Evolutionary conservation across 768 basidiomycete species (phyloP), one percentile per base, ranked within the genome.

Genomic region (Dioszegia crocea): DNA sequence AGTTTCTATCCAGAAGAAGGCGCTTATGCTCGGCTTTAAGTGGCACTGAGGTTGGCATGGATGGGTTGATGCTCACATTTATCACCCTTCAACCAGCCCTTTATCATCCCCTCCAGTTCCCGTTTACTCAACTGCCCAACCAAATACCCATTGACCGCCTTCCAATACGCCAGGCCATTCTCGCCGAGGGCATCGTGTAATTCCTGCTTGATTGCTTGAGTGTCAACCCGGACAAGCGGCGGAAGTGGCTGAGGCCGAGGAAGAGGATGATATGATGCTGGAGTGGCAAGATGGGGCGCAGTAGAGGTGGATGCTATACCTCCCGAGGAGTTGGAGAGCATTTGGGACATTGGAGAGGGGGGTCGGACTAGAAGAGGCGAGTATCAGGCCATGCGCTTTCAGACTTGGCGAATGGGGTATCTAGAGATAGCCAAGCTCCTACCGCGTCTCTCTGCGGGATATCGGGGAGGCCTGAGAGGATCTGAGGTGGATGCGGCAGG

Each of bases 181-280:
- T 68, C 68, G 2, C 71, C 71, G 16, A 73, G 49, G 26, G 48
- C 71, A 66, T 73, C 71, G 51, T 73, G 71, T n/a, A 73, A 51
- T 54, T 73, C 66, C 60, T 73, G 68, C 59, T 73, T 73, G 61
- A 73, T 66, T 0, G 60, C 43, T 24, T 65, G 67, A 0, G 59
- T 65, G 39, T 73, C 71, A 9, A 61, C 44, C 21, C 67, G 29
- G 17, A 61, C 50, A 33, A 68, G 63, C 17, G 64, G 64, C 51
- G 48, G 57, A 11, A 51, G 27, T 16, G 57, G 48, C 23, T 26
- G 24, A 43, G 57, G 77, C 91, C 86, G 79, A 90, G 89, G 91
- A 91, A 52, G 26, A 43, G 40, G 49, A 45, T 61, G 60, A 50
- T 56, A 61, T 23, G 45, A 43, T 17, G 60, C 53, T n/a, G 54